Evolutionary conservation across 2,329 filamentous ascomycete species (phyloP).

Genomic region (Monilinia polystroma): DNA sequence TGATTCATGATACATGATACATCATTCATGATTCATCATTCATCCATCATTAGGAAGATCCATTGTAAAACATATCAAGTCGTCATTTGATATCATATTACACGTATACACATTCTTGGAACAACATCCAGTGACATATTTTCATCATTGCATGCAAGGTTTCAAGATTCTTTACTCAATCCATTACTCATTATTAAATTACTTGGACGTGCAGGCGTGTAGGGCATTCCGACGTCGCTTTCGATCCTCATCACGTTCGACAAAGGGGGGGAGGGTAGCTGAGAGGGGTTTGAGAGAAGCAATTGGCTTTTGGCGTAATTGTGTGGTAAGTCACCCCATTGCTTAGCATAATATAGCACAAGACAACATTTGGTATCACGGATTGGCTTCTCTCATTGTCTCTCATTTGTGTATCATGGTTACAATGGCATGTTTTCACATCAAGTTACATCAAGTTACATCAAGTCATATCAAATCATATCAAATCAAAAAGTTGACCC

Average conservation of each 20-base stretch:
- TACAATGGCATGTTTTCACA: constrained; percentile 5
- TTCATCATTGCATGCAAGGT: neutral
- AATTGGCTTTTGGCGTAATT: neutral
- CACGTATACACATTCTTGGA: neutral
- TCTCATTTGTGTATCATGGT: too few species aligned
- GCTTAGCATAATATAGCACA: constrained; percentile 4
- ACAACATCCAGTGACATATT: neutral
- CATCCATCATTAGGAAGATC: too few species aligned
- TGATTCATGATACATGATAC: neutral
- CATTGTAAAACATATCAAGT: too few species aligned
- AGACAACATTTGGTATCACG: constrained; percentile 3
- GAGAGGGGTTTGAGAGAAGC: neutral
- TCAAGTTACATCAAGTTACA: too few species aligned
- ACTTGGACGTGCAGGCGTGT: too few species aligned
- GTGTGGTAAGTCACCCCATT: constrained; percentile 6
- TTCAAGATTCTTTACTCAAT: neutral
- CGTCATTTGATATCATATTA: neutral
- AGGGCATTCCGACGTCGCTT: constrained; percentile 7
- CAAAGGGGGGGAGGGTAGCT: neutral
- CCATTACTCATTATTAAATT: neutral
- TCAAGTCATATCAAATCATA: neutral
- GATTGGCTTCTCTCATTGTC: neutral
- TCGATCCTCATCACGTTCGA: constrained; percentile 1
- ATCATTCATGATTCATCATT: neutral
- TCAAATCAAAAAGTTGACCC: neutral